phyloP scores from a whole-genome alignment of 164 flowering plant species.

The Paratinospora sagittata region DNA sequence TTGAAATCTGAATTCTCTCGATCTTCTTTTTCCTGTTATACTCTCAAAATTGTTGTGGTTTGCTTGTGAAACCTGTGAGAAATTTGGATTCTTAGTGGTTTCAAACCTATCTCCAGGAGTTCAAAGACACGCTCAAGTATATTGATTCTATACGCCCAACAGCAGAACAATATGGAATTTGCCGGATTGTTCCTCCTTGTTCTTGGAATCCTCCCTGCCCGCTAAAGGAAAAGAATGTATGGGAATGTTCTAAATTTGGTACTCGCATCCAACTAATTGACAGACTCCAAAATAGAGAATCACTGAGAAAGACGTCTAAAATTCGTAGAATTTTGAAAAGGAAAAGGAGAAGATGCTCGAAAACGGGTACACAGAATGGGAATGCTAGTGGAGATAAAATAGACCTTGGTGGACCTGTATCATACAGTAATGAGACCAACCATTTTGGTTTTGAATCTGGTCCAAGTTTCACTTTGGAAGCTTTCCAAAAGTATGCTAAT shows the following conservation, averaged over 20 bases:
- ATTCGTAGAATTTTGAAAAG: constrained; percentile 26
- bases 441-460: constrained; percentile 93
- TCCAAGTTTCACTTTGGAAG: constrained; percentile 65
- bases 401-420: constrained; percentile 27
- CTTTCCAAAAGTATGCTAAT: constrained; percentile 73
- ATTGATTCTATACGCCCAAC: constrained; percentile 61
- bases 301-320: constrained; percentile 37
- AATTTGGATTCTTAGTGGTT: constrained; percentile 9
- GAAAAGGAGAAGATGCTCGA: constrained; percentile 44
- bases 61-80: not conserved
- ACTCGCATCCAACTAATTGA: constrained; percentile 76
- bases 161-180: constrained; percentile 85
- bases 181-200: constrained; percentile 90
- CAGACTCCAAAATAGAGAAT: constrained; percentile 67
- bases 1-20: not conserved
- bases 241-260: constrained; percentile 62
- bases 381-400: constrained; percentile 20
- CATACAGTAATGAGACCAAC: constrained; percentile 22
- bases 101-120: constrained; percentile 52
- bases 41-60: constrained; percentile 3
- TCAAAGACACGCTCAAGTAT: constrained; percentile 69
- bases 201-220: constrained; percentile 90
- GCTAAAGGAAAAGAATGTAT: constrained; percentile 49
- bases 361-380: constrained; percentile 35
- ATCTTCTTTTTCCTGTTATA: not conserved